phyloP scores from a whole-genome alignment of 2,329 filamentous ascomycete species.

The Magnaporthales sp. region DNA sequence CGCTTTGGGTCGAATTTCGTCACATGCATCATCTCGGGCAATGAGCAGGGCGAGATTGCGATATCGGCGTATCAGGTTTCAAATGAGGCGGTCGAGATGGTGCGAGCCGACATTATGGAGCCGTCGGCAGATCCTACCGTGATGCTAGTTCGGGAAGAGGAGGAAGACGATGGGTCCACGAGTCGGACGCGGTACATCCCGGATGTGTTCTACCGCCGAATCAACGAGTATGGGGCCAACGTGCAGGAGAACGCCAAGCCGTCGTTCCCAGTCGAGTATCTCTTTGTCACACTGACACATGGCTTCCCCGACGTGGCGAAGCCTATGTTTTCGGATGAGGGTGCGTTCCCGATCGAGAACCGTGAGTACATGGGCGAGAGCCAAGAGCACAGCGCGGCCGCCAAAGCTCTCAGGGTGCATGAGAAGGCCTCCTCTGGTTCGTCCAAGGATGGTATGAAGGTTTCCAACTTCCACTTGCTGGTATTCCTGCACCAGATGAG shows the following conservation, averaged over 20 bases:
- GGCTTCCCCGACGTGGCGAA: slow-evolving; percentile 80
- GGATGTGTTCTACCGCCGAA: slow-evolving; percentile 89
- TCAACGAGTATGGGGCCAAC: slow-evolving; percentile 94
- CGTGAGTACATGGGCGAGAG: slow-evolving; percentile 77
- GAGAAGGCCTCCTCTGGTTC: slow-evolving; percentile 38
- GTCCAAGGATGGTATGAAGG: slow-evolving; percentile 45
- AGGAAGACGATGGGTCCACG: slow-evolving; percentile 65
- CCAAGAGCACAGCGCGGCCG: slow-evolving; percentile 65
- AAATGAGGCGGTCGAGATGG: slow-evolving; percentile 95
- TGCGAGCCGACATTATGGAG: slow-evolving; percentile 87
- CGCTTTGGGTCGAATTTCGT: slow-evolving; percentile 94
- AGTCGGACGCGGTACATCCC: slow-evolving; percentile 82
- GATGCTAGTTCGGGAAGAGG: slow-evolving; percentile 91
- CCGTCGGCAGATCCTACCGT: slow-evolving; percentile 85
- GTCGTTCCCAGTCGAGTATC: slow-evolving; percentile 90
- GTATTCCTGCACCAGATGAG: slow-evolving; percentile 75
- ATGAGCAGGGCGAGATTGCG: slow-evolving; percentile 78
- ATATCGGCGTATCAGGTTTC: slow-evolving; percentile 93
- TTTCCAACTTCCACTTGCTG: slow-evolving; percentile 94
- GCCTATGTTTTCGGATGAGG: slow-evolving; percentile 64
- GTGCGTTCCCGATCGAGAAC: slow-evolving; percentile 80
- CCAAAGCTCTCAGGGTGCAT: slow-evolving; percentile 58
- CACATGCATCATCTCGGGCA: slow-evolving; percentile 90
- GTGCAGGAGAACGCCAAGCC: slow-evolving; percentile 97
- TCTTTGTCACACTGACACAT: slow-evolving; percentile 91